phyloP scores from a whole-genome alignment of 192 early-diverging fungal genomes.

The Pilobolus umbonatus region DNA sequence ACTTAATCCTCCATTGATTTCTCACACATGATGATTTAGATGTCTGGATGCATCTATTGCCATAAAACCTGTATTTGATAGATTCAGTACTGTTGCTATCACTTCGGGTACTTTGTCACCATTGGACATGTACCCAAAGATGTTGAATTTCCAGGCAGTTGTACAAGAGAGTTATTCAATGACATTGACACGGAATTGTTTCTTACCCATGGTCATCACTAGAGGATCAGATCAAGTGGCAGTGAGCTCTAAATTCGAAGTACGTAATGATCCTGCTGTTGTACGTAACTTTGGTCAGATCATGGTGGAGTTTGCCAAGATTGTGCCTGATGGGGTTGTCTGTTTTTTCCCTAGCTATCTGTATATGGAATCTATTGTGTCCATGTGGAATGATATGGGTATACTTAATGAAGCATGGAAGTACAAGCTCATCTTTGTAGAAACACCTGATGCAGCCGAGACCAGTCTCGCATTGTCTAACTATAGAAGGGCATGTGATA shows the following conservation, averaged over 20 bases:
- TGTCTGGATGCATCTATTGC: conserved; percentile 96
- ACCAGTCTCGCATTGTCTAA: conserved; percentile 93
- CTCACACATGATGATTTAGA: conserved; percentile 32
- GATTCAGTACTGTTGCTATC: conserved; percentile 94
- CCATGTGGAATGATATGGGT: conserved; percentile 98
- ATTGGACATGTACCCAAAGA: conserved; percentile 95
- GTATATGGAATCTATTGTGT: conserved; percentile 98
- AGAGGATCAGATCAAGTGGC: conserved; percentile 98
- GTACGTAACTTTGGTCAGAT: conserved; percentile 99
- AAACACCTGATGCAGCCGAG: conserved; percentile 98
- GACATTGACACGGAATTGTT: conserved; percentile 91
- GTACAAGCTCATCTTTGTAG: conserved; percentile 98
- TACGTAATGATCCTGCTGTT: conserved; percentile 96
- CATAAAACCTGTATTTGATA: conserved; percentile 93
- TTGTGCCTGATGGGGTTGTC: conserved; percentile 96
- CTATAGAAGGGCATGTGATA: conserved; percentile 93
- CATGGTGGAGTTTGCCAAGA: conserved; percentile 87
- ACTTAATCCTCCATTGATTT: not conserved
- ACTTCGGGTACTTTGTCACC: conserved; percentile 99
- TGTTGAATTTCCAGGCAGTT: conserved; percentile 83
- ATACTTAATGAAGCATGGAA: conserved; percentile 93
- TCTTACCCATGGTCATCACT: conserved; percentile 94
- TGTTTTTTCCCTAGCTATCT: conserved; percentile 98
- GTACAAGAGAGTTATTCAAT: conserved; percentile 95
- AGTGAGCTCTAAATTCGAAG: conserved; percentile 96